These are phyloP conservation scores for Colletotrichum liriopes DNA, from an alignment of 2,329 filamentous ascomycete species.

Conservation along the genomic window DNA sequence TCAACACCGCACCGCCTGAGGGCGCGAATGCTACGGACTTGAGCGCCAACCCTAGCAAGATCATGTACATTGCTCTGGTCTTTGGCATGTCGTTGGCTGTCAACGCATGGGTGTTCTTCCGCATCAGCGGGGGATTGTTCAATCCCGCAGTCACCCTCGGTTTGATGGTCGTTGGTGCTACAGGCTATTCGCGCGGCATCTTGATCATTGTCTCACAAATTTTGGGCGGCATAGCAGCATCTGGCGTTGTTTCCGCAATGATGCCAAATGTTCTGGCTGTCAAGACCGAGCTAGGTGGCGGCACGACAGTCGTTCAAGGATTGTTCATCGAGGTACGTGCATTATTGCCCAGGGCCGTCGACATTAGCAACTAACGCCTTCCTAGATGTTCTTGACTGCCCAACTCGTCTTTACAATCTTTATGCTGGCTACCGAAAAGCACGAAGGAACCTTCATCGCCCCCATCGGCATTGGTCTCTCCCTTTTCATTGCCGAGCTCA, in stretches of 20 bases:
- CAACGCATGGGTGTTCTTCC: constrained; percentile 66
- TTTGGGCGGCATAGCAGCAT: constrained; percentile 66
- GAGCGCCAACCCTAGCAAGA: not conserved
- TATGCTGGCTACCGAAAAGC: constrained; percentile 82
- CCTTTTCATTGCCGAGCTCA: constrained; percentile 64
- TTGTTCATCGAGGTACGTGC: constrained; percentile 46
- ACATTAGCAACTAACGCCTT: constrained; percentile 59
- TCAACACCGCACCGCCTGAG: not conserved
- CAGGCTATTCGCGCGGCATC: not conserved
- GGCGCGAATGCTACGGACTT: not conserved
- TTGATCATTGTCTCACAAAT: constrained; percentile 50
- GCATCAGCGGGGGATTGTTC: constrained; percentile 67
- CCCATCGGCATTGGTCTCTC: constrained; percentile 81
- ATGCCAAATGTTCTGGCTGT: constrained; percentile 2
- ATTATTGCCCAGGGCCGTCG: constrained; percentile 64
- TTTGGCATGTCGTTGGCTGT: not conserved
- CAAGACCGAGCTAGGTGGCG: constrained; percentile 41
- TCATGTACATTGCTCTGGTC: not conserved
- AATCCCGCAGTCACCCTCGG: constrained; percentile 54
- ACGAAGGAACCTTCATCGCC: constrained; percentile 79
- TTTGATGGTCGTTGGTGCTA: not conserved
- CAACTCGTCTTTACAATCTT: constrained; percentile 76
- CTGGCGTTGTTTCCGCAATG: not conserved
- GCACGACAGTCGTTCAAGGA: constrained; percentile 69
- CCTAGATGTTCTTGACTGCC: constrained; percentile 77